phyloP scores from a whole-genome alignment of 257 asterid genomes.

The Fraxinus americana region DNA sequence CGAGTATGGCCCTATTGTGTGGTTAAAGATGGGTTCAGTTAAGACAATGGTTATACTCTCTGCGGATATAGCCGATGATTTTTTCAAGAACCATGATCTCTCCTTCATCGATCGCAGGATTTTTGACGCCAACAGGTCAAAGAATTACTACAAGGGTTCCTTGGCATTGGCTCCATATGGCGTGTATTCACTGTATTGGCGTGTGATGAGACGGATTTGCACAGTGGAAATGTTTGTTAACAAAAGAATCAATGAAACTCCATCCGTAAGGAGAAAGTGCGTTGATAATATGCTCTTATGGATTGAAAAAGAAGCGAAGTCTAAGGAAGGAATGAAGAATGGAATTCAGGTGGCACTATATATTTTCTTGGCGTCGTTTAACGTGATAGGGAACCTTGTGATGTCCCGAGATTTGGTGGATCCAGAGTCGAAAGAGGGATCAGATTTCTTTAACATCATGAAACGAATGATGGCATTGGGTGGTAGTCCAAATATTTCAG shows the following conservation, averaged over 20 bases:
- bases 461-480: conserved; percentile 42
- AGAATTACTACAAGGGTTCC: too few species aligned
- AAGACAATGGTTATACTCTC: too few species aligned
- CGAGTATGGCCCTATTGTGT: too few species aligned
- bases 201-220: too few species aligned
- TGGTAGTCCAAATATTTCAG: conserved; percentile 54
- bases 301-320: conserved; percentile 45
- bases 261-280: conserved; percentile 37
- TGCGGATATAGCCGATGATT: too few species aligned
- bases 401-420: conserved; percentile 55
- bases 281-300: conserved; percentile 50
- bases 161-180: too few species aligned
- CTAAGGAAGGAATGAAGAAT: conserved; percentile 11
- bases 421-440: conserved; percentile 24
- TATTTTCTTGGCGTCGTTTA: conserved; percentile 30
- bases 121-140: too few species aligned
- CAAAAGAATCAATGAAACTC: conserved; percentile 53
- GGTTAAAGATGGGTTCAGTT: too few species aligned
- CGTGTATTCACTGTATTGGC: too few species aligned
- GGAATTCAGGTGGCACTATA: conserved; percentile 48
- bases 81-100: too few species aligned
- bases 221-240: conserved; percentile 51
- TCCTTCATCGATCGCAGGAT: too few species aligned
- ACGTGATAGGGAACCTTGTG: conserved; percentile 55
- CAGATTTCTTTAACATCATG: conserved; percentile 50